Percentiles rank a stretch among this genome's conserved stretches.
Evolutionary conservation across 176 grass and related monocot species (phyloP).

Genomic region (Dendrocalamus sinicus): DNA sequence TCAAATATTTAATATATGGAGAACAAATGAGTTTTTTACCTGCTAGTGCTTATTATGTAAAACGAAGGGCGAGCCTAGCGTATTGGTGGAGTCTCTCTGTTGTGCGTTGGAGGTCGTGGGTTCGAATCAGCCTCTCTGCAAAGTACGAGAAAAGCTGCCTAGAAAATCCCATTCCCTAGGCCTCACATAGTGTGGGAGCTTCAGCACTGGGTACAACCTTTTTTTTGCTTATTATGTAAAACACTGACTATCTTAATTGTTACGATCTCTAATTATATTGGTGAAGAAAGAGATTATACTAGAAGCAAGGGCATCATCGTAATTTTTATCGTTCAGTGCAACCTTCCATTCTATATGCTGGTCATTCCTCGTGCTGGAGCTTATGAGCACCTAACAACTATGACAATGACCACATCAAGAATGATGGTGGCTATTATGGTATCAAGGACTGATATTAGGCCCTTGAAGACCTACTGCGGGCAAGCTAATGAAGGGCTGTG

Average conservation of each 20-base stretch:
- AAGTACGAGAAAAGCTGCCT: too few relatives aligned
- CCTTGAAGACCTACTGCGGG: neutral
- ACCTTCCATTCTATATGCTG: neutral
- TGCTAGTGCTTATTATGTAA: neutral
- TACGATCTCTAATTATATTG: neutral
- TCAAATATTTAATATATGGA: neutral
- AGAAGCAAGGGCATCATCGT: neutral
- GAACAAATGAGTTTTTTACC: neutral
- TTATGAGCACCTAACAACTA: neutral
- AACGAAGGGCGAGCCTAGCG: too few relatives aligned
- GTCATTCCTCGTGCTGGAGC: neutral
- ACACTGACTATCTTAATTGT: neutral
- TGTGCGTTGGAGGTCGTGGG: too few relatives aligned
- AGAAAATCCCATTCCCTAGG: too few relatives aligned
- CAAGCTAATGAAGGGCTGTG: neutral
- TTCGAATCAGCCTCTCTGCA: too few relatives aligned
- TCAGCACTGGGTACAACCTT: too few relatives aligned
- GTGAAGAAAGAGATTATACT: neutral
- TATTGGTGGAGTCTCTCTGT: too few relatives aligned
- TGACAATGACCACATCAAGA: neutral
- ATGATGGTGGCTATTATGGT: neutral
- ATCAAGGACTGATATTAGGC: conserved; percentile 19
- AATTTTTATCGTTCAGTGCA: neutral
- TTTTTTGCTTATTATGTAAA: neutral
- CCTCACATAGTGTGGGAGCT: too few relatives aligned